These are phyloP conservation scores for Ophiostoma sp. DNA, from an alignment of 2,329 filamentous ascomycete genomes.

Conservation along the genomic window DNA sequence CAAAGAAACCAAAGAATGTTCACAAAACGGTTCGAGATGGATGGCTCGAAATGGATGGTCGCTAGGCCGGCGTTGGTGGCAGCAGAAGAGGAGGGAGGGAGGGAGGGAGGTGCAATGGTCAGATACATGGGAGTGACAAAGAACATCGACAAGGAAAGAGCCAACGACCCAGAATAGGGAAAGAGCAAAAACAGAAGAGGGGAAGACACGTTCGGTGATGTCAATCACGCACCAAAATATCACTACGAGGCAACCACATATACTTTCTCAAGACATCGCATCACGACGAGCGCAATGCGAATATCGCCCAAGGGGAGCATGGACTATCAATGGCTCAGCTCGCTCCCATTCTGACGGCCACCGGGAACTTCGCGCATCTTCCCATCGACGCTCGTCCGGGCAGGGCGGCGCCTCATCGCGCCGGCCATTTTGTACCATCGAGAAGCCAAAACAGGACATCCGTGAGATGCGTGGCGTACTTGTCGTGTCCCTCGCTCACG, in stretches of 20 bases:
- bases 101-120: not conserved
- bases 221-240: not conserved
- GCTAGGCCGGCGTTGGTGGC: not conserved
- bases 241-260: not conserved
- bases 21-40: not conserved
- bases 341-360: not conserved
- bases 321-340: not conserved
- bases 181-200: not conserved
- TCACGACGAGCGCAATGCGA: not conserved
- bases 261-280: not conserved
- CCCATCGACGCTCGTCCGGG: not conserved
- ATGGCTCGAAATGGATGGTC: not conserved
- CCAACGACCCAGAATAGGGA: not conserved
- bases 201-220: not conserved
- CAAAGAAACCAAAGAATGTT: not conserved
- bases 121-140: slow-evolving; percentile 15
- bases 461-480: not conserved
- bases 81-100: not conserved
- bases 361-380: not conserved
- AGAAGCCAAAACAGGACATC: not conserved
- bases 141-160: not conserved
- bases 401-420: not conserved
- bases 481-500: not conserved
- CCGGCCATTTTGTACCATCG: not conserved
- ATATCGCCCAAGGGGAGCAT: not conserved